Conservation (phyloP, 352 stramenopile species). For the Globisporangium spiculum region DNA sequence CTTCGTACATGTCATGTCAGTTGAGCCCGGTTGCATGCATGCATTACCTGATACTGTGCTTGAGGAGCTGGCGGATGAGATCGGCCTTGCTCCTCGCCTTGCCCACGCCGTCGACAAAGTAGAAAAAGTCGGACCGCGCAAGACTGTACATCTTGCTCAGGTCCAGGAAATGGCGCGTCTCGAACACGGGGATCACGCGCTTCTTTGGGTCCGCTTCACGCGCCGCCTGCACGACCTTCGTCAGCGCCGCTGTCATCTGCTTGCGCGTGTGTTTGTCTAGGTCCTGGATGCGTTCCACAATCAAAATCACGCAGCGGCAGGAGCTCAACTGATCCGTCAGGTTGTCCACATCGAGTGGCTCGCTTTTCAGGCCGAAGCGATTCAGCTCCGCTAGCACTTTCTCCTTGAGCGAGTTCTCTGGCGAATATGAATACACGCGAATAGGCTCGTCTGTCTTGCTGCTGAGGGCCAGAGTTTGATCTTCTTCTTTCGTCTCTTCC, state of each 20-base stretch:
- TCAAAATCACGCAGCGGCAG: conserved; percentile 31
- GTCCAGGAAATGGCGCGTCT: conserved; percentile 58
- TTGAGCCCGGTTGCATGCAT: not conserved
- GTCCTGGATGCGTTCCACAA: conserved; percentile 34
- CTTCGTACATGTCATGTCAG: too few relatives aligned
- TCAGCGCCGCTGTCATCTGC: conserved; percentile 37
- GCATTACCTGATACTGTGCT: conserved; percentile 3
- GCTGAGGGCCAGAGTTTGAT: not conserved
- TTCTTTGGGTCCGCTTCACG: conserved; percentile 23
- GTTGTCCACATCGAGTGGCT: conserved; percentile 13
- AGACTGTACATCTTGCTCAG: conserved; percentile 78
- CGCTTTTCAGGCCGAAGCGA: conserved; percentile 15
- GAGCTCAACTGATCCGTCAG: conserved; percentile 11
- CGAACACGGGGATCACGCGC: conserved; percentile 53
- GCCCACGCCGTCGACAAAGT: conserved; percentile 56
- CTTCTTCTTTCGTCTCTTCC: not conserved
- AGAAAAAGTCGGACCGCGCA: conserved; percentile 60
- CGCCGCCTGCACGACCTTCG: conserved; percentile 34
- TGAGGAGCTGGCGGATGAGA: conserved; percentile 42
- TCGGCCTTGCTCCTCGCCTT: conserved; percentile 32
- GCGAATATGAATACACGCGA: conserved; percentile 15
- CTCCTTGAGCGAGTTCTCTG: conserved; percentile 13
- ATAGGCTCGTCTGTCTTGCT: conserved; percentile 4
- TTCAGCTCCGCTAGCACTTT: conserved; percentile 15
- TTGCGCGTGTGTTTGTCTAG: conserved; percentile 29